Evolutionary conservation across 208 protist species (phyloP).

Genomic region (Wallacemonas sp.): DNA sequence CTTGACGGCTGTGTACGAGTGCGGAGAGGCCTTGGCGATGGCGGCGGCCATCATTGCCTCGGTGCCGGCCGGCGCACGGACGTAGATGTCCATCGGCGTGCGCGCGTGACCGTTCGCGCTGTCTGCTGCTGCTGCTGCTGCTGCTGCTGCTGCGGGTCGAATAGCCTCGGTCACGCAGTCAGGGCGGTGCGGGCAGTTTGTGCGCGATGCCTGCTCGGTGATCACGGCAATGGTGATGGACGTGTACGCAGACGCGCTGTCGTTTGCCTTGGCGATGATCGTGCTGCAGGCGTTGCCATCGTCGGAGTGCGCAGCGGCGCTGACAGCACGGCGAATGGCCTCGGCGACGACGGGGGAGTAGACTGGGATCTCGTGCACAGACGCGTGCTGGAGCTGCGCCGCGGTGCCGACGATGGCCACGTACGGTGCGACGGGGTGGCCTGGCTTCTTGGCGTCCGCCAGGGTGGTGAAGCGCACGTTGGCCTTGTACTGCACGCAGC

Average conservation of each 20-base stretch:
- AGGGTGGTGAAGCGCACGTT: constrained; percentile 61
- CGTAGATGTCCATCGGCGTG: constrained; percentile 44
- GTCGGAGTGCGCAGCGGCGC: not conserved
- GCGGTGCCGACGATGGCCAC: constrained; percentile 54
- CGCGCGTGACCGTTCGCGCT: constrained; percentile 15
- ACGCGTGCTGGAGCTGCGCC: constrained; percentile 36
- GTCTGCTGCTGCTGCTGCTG: constrained; percentile 12
- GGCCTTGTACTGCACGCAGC: constrained; percentile 48
- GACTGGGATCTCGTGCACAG: constrained; percentile 39
- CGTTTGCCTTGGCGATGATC: constrained; percentile 9
- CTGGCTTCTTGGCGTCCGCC: not conserved
- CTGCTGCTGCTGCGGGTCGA: constrained; percentile 13
- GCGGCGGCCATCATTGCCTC: constrained; percentile 43
- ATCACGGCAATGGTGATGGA: constrained; percentile 47
- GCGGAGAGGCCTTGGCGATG: constrained; percentile 41
- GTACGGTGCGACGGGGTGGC: constrained; percentile 26
- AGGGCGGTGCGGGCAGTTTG: constrained; percentile 65
- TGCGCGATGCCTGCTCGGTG: constrained; percentile 52
- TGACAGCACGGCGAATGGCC: constrained; percentile 31
- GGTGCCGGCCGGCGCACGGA: constrained; percentile 34
- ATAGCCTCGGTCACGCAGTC: constrained; percentile 44
- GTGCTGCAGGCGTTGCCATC: constrained; percentile 21
- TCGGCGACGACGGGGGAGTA: constrained; percentile 56
- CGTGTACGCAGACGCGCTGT: constrained; percentile 20
- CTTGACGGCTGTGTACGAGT: constrained; percentile 51